Evolutionary conservation across 2,329 filamentous ascomycete genomes (phyloP), one percentile per base, ranked within the genome.

Genomic region (Botrytis byssoidea): DNA sequence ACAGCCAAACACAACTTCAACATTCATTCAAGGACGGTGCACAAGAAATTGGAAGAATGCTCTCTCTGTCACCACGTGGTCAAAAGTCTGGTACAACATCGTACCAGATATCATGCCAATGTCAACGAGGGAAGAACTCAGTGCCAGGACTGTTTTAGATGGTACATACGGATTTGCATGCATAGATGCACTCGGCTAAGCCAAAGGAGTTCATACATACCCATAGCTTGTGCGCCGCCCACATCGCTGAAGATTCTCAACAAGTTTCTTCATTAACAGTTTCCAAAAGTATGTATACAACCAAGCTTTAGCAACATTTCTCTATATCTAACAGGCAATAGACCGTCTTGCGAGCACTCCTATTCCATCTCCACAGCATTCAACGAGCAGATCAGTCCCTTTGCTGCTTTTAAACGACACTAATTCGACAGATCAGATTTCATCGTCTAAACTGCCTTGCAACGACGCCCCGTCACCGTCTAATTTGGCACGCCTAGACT

Each of bases 401-500:
- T 8, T 37, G 32, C 4, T 40, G 4, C 25, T 22, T 25, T 61
- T n/a, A 1, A 37, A 12, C 59, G 16, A n/a, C 25, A 14, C 4
- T 7, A 1, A 1, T 51, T n/a, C 10, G 32, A 25, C 10, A 40
- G 2, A 22, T 40, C 59, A 25, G 25, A 9, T 4, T 14, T n/a
- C 2, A n/a, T 14, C 4, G n/a, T n/a, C 6, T 25, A 4, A 51
- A n/a, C 4, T 5, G 1, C 12, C 25, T n/a, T n/a, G 8, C 0
- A 51, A n/a, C 3, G 2, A 51, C 2, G 10, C 10, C 4, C 3
- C 25, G 12, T 51, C 10, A 14, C 10, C 25, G 12, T 51, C 1
- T 51, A 10, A 51, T 0, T n/a, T 25, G 48, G 48, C 22, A 51
- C 25, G 10, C 10, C 25, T 51, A n/a, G 48, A 51, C 2, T n/a